Percentiles rank a stretch among this genome's conserved stretches.
These are phyloP conservation scores for Russula brevipes DNA, from an alignment of 768 basidiomycete species.

Conservation along the genomic window DNA sequence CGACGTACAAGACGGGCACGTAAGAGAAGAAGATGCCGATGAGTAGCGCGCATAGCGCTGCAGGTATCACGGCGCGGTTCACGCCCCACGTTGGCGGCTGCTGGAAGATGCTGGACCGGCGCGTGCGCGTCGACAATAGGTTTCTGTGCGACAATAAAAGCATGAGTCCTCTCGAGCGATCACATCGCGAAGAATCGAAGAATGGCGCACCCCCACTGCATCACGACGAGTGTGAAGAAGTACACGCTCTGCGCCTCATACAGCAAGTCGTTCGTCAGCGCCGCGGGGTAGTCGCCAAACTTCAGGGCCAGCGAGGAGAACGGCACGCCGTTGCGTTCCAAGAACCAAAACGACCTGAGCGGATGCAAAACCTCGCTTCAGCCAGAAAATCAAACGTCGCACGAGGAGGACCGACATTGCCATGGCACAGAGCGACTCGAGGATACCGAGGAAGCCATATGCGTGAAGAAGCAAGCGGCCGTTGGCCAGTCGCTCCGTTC, in stretches of 20 bases:
- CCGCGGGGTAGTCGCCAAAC: conserved; percentile 41
- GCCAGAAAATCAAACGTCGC: not conserved
- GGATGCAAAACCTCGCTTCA: not conserved
- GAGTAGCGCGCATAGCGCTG: conserved; percentile 41
- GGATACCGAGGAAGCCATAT: conserved; percentile 50
- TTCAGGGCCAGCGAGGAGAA: conserved; percentile 45
- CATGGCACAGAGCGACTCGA: conserved; percentile 46
- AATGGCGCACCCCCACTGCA: conserved; percentile 46
- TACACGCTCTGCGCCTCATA: conserved; percentile 50
- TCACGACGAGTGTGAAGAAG: conserved; percentile 48
- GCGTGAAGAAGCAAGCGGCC: conserved; percentile 51
- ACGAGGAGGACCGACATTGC: conserved; percentile 35
- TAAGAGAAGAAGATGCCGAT: conserved; percentile 43
- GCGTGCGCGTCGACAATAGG: conserved; percentile 50
- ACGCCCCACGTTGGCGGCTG: conserved; percentile 47
- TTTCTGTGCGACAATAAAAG: conserved; percentile 29
- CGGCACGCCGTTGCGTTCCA: conserved; percentile 43
- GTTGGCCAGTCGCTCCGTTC: conserved; percentile 52
- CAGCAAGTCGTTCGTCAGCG: conserved; percentile 38
- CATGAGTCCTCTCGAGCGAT: not conserved
- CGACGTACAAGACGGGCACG: conserved; percentile 36
- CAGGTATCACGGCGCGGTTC: conserved; percentile 38
- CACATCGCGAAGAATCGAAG: not conserved
- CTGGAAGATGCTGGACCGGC: conserved; percentile 50
- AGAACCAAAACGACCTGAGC: conserved; percentile 39